These are phyloP conservation scores for Rhizomucor pusillus DNA, from an alignment of 371 early-diverging fungal species.

Conservation along the genomic window DNA sequence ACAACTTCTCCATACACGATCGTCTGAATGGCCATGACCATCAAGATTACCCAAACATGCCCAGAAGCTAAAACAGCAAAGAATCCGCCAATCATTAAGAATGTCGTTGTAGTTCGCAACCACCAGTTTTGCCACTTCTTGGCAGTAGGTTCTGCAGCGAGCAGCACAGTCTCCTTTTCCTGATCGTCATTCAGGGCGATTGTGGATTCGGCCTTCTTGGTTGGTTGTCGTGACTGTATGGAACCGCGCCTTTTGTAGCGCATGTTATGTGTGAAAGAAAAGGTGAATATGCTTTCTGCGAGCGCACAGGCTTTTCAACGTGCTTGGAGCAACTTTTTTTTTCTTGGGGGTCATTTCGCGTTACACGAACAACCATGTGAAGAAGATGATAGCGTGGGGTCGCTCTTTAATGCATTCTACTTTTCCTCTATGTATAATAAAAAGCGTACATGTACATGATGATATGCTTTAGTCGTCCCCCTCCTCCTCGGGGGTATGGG, in stretches of 20 bases:
- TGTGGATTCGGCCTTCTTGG: background rate
- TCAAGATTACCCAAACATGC: conserved; percentile 76
- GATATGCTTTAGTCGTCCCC: conserved; percentile 7
- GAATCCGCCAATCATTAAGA: conserved; percentile 88
- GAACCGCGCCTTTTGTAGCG: conserved; percentile 1
- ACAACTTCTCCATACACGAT: conserved; percentile 90
- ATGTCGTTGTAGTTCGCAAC: conserved; percentile 79
- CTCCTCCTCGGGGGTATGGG: conserved; percentile 37
- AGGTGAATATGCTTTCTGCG: background rate
- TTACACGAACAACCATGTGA: conserved; percentile 8
- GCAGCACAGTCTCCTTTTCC: conserved; percentile 14
- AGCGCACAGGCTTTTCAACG: no score
- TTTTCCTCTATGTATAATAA: background rate
- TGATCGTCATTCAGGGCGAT: background rate
- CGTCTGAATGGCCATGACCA: conserved; percentile 68
- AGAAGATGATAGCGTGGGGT: background rate
- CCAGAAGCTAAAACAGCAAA: conserved; percentile 78
- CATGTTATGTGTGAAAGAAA: conserved; percentile 7
- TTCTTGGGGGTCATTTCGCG: conserved; percentile 1
- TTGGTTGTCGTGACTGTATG: background rate
- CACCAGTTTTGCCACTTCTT: conserved; percentile 79
- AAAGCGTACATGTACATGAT: background rate
- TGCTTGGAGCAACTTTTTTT: background rate
- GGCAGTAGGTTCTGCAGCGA: conserved; percentile 50
- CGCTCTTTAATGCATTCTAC: no score